Evolutionary conservation across 2,329 filamentous ascomycete genomes (phyloP).

Genomic region (Pseudogymnoascus sp.): DNA sequence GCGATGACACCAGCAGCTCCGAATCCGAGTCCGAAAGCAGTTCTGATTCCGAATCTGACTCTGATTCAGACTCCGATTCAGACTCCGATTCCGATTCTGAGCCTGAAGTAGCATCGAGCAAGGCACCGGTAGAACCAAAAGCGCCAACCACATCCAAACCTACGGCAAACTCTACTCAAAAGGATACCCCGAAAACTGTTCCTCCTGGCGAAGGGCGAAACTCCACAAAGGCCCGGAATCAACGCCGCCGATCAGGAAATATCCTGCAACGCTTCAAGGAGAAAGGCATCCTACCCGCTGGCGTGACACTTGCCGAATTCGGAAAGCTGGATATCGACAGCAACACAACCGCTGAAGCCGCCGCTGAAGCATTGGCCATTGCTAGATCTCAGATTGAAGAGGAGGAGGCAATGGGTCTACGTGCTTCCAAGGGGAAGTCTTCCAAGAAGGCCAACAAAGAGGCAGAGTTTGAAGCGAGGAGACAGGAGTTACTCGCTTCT

Average conservation of each 20-base stretch:
- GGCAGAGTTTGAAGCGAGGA: conserved; percentile 40
- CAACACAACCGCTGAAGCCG: conserved; percentile 19
- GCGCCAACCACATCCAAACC: neutral
- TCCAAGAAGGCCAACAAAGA: conserved; percentile 15
- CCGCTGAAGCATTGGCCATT: conserved; percentile 17
- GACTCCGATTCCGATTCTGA: conserved; percentile 28
- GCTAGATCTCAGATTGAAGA: conserved; percentile 14
- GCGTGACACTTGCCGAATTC: conserved; percentile 43
- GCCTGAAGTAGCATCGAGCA: conserved; percentile 32
- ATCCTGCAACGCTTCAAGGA: conserved; percentile 43
- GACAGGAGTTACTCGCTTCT: conserved; percentile 41
- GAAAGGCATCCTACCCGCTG: conserved; percentile 39
- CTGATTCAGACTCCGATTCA: conserved; percentile 22
- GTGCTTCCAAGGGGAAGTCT: conserved; percentile 6
- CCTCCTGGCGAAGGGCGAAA: conserved; percentile 41
- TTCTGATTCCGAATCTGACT: conserved; percentile 21
- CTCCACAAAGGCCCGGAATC: conserved; percentile 46
- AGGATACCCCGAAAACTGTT: conserved; percentile 12
- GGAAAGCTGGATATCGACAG: conserved; percentile 27
- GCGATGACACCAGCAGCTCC: conserved; percentile 16
- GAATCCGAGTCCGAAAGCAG: conserved; percentile 14
- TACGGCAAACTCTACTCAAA: neutral
- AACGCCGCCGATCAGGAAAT: conserved; percentile 40
- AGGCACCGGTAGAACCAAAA: conserved; percentile 11
- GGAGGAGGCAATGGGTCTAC: neutral